Evolutionary conservation across 73 alveolate genomes (phyloP).

Genomic region (Uronychia binucleata): DNA sequence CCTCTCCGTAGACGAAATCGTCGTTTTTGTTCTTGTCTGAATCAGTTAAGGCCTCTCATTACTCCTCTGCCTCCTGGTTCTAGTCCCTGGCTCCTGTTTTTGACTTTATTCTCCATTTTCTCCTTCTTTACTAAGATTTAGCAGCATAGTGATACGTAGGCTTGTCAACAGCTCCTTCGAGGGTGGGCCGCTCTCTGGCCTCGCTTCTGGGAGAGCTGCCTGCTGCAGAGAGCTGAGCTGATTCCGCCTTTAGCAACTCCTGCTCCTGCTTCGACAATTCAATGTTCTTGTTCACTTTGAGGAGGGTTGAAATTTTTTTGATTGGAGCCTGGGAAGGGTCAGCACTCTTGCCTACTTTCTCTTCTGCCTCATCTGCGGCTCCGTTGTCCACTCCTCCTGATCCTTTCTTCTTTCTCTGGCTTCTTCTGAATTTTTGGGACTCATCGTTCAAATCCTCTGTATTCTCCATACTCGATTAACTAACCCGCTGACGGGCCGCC

Average conservation of each 20-base stretch:
- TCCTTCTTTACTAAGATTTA: background rate
- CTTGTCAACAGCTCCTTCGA: no score
- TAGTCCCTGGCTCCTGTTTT: background rate
- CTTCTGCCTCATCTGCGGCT: background rate
- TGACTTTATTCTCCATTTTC: background rate
- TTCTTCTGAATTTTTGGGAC: background rate
- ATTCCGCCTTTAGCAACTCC: background rate
- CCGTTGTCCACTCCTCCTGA: background rate
- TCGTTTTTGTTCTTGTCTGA: background rate
- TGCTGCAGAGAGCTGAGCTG: no score
- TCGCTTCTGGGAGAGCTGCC: no score
- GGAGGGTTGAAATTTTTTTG: background rate
- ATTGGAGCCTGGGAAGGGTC: background rate
- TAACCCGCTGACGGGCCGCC: slow-evolving; percentile 7
- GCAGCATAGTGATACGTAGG: no score
- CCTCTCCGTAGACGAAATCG: background rate
- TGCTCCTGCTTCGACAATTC: background rate
- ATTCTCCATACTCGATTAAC: background rate
- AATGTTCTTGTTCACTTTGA: background rate
- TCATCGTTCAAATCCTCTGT: background rate
- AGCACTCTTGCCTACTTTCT: background rate
- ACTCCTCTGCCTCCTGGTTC: background rate
- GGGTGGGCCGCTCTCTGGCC: no score
- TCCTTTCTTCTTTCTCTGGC: background rate
- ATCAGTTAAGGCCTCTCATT: background rate